Evolutionary conservation across 306 rosid genomes (phyloP).

Genomic region (Leucaena leucocephala): DNA sequence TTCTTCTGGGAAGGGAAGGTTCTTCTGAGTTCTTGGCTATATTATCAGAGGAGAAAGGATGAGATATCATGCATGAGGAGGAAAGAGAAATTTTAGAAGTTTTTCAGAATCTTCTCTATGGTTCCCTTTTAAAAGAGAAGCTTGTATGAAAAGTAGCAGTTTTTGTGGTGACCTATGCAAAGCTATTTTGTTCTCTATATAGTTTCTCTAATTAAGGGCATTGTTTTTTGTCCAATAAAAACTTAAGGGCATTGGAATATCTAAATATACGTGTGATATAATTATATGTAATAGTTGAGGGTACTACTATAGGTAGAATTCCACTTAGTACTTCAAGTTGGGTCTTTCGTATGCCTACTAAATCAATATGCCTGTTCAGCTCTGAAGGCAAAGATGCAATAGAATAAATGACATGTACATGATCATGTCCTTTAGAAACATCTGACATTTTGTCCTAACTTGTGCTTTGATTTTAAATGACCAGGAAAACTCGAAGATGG

Average conservation of each 20-base stretch:
- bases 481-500: conserved; percentile 60
- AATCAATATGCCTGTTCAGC: not conserved
- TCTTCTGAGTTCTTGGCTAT: not conserved
- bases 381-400: not conserved
- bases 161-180: not conserved
- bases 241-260: not conserved
- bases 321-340: not conserved
- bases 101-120: not conserved
- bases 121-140: not conserved
- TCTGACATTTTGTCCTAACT: not conserved
- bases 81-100: not conserved
- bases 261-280: not conserved
- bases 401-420: not conserved
- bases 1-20: not conserved
- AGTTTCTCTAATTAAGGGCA: not conserved
- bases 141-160: not conserved
- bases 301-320: not conserved
- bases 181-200: not conserved
- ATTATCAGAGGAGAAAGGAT: not conserved
- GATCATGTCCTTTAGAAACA: not conserved
- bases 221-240: not conserved
- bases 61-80: not conserved
- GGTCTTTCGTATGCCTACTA: not conserved
- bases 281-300: not conserved
- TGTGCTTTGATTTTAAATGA: not conserved